Conservation (phyloP, 768 basidiomycete genomes). For the Leccinum uliginosum region DNA sequence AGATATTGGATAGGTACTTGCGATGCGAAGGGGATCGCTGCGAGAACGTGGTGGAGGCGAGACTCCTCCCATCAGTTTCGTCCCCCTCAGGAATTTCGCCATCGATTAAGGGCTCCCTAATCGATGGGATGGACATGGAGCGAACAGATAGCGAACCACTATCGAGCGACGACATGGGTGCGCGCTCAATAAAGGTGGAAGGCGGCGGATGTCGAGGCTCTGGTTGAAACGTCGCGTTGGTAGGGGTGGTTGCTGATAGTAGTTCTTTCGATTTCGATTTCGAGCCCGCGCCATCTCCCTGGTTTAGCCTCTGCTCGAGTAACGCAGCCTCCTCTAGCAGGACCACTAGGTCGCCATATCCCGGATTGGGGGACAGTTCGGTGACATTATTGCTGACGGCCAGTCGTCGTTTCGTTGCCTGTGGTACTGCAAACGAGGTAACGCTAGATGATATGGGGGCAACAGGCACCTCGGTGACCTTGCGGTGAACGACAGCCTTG, state of each 20-base stretch:
- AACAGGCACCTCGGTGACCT: conserved; percentile 38
- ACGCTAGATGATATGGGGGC: conserved; percentile 15
- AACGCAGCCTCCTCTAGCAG: conserved; percentile 56
- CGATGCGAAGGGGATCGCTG: conserved; percentile 45
- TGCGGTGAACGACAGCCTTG: conserved; percentile 56
- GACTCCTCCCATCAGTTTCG: conserved; percentile 29
- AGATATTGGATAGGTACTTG: conserved; percentile 47
- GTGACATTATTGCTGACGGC: conserved; percentile 16
- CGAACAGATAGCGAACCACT: conserved; percentile 23
- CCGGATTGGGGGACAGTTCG: conserved; percentile 43
- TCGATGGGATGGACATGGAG: conserved; percentile 29
- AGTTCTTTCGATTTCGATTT: conserved; percentile 9
- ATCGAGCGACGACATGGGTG: conserved; percentile 8
- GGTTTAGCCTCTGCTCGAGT: conserved; percentile 49
- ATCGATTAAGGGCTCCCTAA: conserved; percentile 26
- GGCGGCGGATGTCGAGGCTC: conserved; percentile 20
- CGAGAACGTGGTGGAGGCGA: conserved; percentile 40
- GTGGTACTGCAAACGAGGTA: conserved; percentile 25
- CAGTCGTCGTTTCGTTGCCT: conserved; percentile 26
- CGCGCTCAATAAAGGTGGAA: conserved; percentile 21
- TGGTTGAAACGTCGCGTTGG: conserved; percentile 20
- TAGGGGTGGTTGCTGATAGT: conserved; percentile 20
- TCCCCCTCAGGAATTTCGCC: conserved; percentile 21
- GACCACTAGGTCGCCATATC: conserved; percentile 47
- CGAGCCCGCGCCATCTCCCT: conserved; percentile 34